Percentiles rank a stretch among this genome's conserved stretches.
phyloP scores from a whole-genome alignment of 2,329 filamentous ascomycete genomes.

The Trichoderma breve region DNA sequence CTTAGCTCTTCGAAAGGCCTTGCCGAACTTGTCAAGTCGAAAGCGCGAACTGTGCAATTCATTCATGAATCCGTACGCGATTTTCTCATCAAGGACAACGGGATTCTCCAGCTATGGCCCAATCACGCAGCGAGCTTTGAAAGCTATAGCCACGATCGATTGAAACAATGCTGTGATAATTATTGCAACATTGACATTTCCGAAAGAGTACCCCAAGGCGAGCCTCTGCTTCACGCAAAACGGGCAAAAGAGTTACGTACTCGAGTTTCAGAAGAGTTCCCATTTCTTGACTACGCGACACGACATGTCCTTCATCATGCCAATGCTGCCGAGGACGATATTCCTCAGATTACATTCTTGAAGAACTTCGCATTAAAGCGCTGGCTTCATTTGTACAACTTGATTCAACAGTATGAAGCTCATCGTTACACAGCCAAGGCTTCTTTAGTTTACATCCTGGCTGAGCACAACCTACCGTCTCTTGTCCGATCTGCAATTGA shows the following conservation, averaged over 20 bases:
- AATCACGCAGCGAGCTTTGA: neutral
- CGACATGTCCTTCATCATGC: neutral
- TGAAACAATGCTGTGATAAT: neutral
- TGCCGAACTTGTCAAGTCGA: neutral
- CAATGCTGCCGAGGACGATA: neutral
- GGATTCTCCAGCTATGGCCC: neutral
- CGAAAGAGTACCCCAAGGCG: neutral
- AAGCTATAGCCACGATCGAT: neutral
- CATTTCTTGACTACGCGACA: neutral
- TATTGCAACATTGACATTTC: neutral
- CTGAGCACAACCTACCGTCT: neutral
- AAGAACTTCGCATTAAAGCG: neutral
- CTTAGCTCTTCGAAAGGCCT: neutral
- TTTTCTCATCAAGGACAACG: neutral
- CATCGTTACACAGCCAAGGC: neutral
- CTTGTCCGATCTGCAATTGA: neutral
- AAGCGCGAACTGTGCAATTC: neutral
- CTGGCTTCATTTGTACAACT: neutral
- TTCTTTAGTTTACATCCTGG: neutral
- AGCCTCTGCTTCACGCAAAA: neutral
- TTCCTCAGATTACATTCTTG: neutral
- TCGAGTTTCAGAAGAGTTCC: neutral
- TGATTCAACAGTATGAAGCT: neutral
- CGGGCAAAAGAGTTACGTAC: neutral
- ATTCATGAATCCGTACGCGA: neutral